Conservation (phyloP, 2,329 filamentous ascomycete genomes). For the Aureobasidium sp. region DNA sequence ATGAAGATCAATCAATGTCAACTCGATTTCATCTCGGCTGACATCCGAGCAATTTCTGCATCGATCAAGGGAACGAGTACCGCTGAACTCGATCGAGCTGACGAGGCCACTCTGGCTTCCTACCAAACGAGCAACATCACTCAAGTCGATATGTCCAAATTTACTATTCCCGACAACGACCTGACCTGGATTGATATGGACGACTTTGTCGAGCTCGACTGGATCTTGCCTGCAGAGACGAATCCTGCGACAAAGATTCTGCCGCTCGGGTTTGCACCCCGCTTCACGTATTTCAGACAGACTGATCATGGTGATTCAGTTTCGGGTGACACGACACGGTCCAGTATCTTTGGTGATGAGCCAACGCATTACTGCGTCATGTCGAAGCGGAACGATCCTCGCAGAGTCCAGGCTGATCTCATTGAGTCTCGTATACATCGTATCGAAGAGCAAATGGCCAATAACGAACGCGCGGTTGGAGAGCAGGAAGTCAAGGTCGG, state of each 20-base stretch:
- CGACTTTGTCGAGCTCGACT: conserved; percentile 95
- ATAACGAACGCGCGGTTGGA: conserved; percentile 63
- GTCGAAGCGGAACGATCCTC: conserved; percentile 65
- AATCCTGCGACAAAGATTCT: conserved; percentile 92
- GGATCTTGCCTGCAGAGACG: conserved; percentile 82
- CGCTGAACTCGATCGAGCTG: conserved; percentile 61
- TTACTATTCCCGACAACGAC: conserved; percentile 92
- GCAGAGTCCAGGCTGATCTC: conserved; percentile 77
- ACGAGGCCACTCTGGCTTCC: conserved; percentile 53
- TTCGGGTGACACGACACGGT: conserved; percentile 69
- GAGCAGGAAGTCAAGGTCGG: conserved; percentile 62
- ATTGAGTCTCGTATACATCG: conserved; percentile 73
- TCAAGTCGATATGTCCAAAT: conserved; percentile 63
- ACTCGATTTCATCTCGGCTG: conserved; percentile 81
- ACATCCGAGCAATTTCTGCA: conserved; percentile 87
- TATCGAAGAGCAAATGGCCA: conserved; percentile 67
- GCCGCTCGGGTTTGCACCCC: conserved; percentile 83
- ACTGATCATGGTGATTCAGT: conserved; percentile 82
- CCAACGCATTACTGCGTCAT: conserved; percentile 93
- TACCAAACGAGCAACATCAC: conserved; percentile 35
- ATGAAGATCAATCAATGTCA: conserved; percentile 96
- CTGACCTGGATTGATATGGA: conserved; percentile 99
- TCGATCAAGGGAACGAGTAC: conserved; percentile 73
- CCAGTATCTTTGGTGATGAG: conserved; percentile 86
- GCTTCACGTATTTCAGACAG: conserved; percentile 94